Evolutionary conservation across 768 basidiomycete genomes (phyloP), one percentile per base, ranked within the genome.

Genomic region (Calocybe indica): DNA sequence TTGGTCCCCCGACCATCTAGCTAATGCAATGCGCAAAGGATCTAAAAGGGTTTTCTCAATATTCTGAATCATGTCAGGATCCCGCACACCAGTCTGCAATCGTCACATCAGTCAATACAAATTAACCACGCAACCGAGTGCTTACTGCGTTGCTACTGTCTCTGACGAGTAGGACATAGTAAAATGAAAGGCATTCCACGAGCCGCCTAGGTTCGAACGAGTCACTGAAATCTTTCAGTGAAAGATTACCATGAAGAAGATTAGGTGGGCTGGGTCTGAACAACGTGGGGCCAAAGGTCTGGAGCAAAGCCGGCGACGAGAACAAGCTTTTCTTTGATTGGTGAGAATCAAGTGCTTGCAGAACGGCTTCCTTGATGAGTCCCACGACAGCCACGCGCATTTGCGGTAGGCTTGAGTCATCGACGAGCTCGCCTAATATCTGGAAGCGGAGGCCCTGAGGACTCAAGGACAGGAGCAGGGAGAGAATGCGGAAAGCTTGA

Each of bases 381-480:
- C 83, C 82, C 0, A 90, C 71, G 0, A 83, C 76, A 1, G 85
- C 83, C 0, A 80, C 77, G 7, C 81, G 74, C 73, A 89, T 85
- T 56, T 85, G 82, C 0, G 82, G 82, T 40, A 76, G 75, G 11
- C 76, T 65, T 5, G 62, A 61, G 48, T 79, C 70, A 2, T 57
- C 54, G 12, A 77, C 72, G 14, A 88, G 69, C 33, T 80, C 80
- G 8, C 68, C 62, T 3, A 89, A 68, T 7, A 82, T 62, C 37
- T 78, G 73, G 11, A 88, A 63, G 2, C 79, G 75, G 0, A 80
- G 54, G 33, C 65, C 55, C 0, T 78, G 62, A 1, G 78, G 75
- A 3, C 74, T 63, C 1, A 71, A 65, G 0, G 73, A 64, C 13
- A 88, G 69, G 1, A 83, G 60, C 36, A 74, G 63, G 0, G 80